Conservation (phyloP, 2,329 filamentous ascomycete genomes). For the Penicillium italicum region DNA sequence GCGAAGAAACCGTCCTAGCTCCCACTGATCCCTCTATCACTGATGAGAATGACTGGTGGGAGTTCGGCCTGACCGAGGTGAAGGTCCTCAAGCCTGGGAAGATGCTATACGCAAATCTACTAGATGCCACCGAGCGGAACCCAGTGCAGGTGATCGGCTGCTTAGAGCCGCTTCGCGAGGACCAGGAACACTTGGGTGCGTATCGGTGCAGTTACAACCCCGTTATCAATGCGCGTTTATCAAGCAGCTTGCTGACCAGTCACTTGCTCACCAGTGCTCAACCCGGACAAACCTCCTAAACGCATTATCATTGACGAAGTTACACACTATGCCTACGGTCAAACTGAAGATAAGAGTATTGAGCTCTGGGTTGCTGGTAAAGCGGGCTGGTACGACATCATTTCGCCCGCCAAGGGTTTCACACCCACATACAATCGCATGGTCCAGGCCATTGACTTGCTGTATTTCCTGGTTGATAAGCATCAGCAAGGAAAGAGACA, state of each 20-base stretch:
- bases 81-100: slow-evolving; percentile 51
- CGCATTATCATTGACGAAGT: slow-evolving; percentile 49
- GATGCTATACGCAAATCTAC: slow-evolving; percentile 51
- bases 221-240: slow-evolving; percentile 12
- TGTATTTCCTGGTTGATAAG: slow-evolving; percentile 61
- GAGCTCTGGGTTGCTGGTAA: slow-evolving; percentile 60
- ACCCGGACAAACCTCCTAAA: slow-evolving; percentile 40
- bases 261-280: slow-evolving; percentile 30
- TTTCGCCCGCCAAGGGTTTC: slow-evolving; percentile 51
- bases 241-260: slow-evolving; percentile 8
- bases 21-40: slow-evolving; percentile 43
- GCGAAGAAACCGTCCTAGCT: slow-evolving; percentile 46
- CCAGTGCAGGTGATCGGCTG: slow-evolving; percentile 56
- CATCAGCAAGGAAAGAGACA: slow-evolving; percentile 43
- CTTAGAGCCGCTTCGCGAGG: slow-evolving; percentile 45
- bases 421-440: slow-evolving; percentile 53
- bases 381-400: slow-evolving; percentile 60
- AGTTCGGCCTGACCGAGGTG: slow-evolving; percentile 56
- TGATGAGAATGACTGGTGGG: slow-evolving; percentile 57
- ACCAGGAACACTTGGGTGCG: slow-evolving; percentile 43
- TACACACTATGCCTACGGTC: slow-evolving; percentile 49
- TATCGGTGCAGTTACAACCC: slow-evolving; percentile 9
- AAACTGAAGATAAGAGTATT: slow-evolving; percentile 54
- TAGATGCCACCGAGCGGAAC: slow-evolving; percentile 53
- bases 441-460: slow-evolving; percentile 55